Percentiles rank a stretch among this genome's conserved stretches.
These are phyloP conservation scores for Euphrasia arctica DNA, from an alignment of 305 asterid species.

Conservation along the genomic window DNA sequence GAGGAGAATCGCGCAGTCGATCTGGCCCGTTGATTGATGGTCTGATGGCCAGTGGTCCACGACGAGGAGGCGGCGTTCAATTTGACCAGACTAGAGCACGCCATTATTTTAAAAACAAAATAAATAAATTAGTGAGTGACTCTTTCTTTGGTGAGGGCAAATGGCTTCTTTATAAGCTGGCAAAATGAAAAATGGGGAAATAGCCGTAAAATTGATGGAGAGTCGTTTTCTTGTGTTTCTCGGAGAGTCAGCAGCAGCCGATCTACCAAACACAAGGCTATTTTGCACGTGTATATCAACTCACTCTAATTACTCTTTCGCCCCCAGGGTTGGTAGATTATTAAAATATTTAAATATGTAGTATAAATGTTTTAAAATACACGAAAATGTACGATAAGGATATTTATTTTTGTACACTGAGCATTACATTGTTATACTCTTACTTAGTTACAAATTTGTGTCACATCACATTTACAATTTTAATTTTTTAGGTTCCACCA, in stretches of 20 bases:
- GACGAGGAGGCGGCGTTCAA: slow-evolving; percentile 63
- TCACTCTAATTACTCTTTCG: slow-evolving; percentile 8
- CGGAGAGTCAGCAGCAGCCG: slow-evolving; percentile 20
- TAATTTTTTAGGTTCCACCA: too few species aligned
- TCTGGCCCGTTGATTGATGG: slow-evolving; percentile 44
- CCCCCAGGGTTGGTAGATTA: slow-evolving; percentile 16
- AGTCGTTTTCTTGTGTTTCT: slow-evolving; percentile 3
- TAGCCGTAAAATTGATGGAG: not conserved
- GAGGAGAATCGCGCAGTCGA: slow-evolving; percentile 42
- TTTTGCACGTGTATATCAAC: slow-evolving; percentile 6
- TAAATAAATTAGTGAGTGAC: not conserved
- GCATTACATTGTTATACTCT: too few species aligned
- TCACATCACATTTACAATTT: too few species aligned
- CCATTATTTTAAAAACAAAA: slow-evolving; percentile 33
- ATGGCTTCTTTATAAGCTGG: not conserved
- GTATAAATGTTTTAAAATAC: too few species aligned
- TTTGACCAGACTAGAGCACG: slow-evolving; percentile 60
- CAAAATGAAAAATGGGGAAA: not conserved
- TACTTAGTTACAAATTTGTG: too few species aligned
- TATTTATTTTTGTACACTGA: too few species aligned
- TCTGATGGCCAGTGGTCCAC: slow-evolving; percentile 62
- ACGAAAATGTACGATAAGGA: too few species aligned
- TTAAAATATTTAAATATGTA: too few species aligned
- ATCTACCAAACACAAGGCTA: slow-evolving; percentile 22
- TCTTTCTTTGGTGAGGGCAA: not conserved